Evolutionary conservation across 2,329 filamentous ascomycete species (phyloP).

Genomic region (Colletotrichum melonis): DNA sequence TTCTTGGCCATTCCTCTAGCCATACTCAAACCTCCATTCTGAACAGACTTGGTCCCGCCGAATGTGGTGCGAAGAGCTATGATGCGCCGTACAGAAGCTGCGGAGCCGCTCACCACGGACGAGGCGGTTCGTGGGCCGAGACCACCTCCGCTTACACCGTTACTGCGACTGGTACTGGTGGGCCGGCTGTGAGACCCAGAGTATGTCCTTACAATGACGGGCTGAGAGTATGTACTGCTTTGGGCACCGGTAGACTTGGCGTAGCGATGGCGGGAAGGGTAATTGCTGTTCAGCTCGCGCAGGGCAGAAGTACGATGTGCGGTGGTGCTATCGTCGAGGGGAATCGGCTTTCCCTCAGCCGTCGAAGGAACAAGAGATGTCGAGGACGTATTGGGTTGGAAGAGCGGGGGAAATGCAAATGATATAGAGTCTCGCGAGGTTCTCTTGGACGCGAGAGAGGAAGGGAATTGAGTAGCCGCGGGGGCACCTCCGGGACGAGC

Average conservation of each 20-base stretch:
- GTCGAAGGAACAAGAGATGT: constrained; percentile 65
- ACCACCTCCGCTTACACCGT: constrained; percentile 15
- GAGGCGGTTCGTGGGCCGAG: constrained; percentile 9
- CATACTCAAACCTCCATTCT: constrained; percentile 57
- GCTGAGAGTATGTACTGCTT: constrained; percentile 71
- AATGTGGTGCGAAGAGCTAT: constrained; percentile 41
- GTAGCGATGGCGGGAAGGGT: constrained; percentile 67
- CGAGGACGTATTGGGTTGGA: constrained; percentile 61
- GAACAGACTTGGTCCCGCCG: constrained; percentile 44
- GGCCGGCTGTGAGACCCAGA: constrained; percentile 57
- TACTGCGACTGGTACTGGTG: constrained; percentile 42
- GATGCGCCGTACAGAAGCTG: constrained; percentile 38
- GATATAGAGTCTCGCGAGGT: constrained; percentile 50
- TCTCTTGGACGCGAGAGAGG: constrained; percentile 28
- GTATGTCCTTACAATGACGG: constrained; percentile 75
- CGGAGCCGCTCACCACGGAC: constrained; percentile 32
- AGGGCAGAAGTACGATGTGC: constrained; percentile 69
- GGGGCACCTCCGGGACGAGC: constrained; percentile 10
- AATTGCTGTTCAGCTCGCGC: constrained; percentile 68
- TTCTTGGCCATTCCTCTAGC: constrained; percentile 56
- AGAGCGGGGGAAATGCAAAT: constrained; percentile 60
- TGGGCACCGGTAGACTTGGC: constrained; percentile 66
- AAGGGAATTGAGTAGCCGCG: constrained; percentile 30
- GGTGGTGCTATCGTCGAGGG: constrained; percentile 66
- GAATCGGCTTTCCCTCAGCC: constrained; percentile 67